Base-by-base conservation (phyloP, 371 early-diverging fungal species). In the Mucor plumbeus region DNA sequence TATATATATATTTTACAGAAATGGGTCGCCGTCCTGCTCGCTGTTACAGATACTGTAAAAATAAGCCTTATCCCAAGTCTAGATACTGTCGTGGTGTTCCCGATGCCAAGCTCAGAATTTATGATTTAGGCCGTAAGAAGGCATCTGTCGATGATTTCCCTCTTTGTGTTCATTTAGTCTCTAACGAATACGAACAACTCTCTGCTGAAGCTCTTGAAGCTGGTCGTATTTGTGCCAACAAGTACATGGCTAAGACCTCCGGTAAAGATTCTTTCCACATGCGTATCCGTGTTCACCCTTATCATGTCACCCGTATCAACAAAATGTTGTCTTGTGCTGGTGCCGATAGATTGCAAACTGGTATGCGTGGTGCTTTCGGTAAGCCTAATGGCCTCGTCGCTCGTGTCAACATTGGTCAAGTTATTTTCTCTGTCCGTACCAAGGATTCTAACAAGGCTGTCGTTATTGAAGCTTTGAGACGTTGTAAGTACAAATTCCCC, bases 311-410 rank as follows among this genome's bases (percentile, higher is more conserved):
- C 75, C 97, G 99, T 83, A 99, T 99, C 94, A 99, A 99, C 94
- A 99, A 99, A 92, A 99, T 99, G 99, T 94, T 99, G 93, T 99
- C 99, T 72, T 99, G 99, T 87, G 99, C 99, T 79, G 99, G 99
- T 88, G 99, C 99, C 78, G 99, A 99, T 94, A 88, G 99, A 88
- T 93, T 99, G 78, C 99, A 99, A 89, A 96, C 95, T 72, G 99
- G 99, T 91, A 99, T 99, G 99, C 96, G 99, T 89, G 99, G 99
- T 85, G 99, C 99, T 77, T 99, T 92, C 83, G 99, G 99, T 78
- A 99, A 99, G 93, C 99, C 99, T 77, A 90, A 93, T 72, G 99
- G 99, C 80, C 89, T 92, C 69, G 99, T 95, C 70, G 99, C 99
- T 70, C 96, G 99, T 88, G 99, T 99, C 82, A 88, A 97, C 90